A percentile compares a stretch with the other conserved stretches of the same genome.
These are phyloP conservation scores for Aspergillus fructus DNA, from an alignment of 2,329 filamentous ascomycete genomes.

Conservation along the genomic window DNA sequence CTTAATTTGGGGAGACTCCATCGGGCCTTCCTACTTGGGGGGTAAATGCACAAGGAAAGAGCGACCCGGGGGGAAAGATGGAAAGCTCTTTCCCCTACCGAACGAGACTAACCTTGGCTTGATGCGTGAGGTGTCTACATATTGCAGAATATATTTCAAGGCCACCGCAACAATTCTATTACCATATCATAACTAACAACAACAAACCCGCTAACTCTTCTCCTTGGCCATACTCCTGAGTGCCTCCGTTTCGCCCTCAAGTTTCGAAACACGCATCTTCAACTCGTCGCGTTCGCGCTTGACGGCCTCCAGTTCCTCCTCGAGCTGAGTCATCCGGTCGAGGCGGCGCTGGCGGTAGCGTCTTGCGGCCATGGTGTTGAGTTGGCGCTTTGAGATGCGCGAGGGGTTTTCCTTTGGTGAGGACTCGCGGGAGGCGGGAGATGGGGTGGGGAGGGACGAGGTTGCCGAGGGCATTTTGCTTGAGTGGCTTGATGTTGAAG, in stretches of 20 bases:
- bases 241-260: constrained; percentile 38
- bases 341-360: constrained; percentile 37
- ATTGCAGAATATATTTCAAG: not conserved
- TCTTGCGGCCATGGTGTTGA: constrained; percentile 38
- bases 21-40: not conserved
- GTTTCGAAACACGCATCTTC: constrained; percentile 34
- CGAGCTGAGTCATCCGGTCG: constrained; percentile 32
- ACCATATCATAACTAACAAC: not conserved
- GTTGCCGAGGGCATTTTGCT: constrained; percentile 6
- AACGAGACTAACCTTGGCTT: too few species aligned
- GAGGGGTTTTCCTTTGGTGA: constrained; percentile 14
- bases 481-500: not conserved
- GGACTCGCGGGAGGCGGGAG: constrained; percentile 2
- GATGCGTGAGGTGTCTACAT: not conserved
- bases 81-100: not conserved
- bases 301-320: constrained; percentile 32
- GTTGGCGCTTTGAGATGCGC: constrained; percentile 34
- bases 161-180: not conserved
- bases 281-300: constrained; percentile 36
- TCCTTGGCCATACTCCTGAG: constrained; percentile 26
- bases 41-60: too few species aligned
- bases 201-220: not conserved
- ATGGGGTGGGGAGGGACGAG: not conserved
- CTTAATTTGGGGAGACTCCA: not conserved
- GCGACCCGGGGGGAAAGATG: not conserved